Evolutionary conservation across 495 filamentous ascomycete genomes (phyloP), one percentile per base, ranked within the genome.

Genomic region (Xanthoparmelia taractica): DNA sequence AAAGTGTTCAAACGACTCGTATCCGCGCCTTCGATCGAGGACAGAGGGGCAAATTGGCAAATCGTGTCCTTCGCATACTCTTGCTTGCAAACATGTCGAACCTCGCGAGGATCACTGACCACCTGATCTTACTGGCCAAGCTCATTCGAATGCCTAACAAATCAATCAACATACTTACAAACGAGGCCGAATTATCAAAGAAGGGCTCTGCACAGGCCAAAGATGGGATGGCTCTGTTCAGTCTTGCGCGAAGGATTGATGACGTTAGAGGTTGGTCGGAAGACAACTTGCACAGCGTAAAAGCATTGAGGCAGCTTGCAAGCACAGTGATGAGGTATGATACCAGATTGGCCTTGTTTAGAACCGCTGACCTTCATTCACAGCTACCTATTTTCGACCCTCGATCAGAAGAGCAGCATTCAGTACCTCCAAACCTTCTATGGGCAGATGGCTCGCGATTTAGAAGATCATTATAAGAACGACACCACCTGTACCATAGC

Each of bases 371-470:
- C 38, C 48, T 8, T 29, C 18, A 33, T 54, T 54, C 20, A 23
- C 31, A 66, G 65, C n/a, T 59, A 63, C 34, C 31, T 66, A 5
- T 48, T 66, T 25, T 54, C 65, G 20, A 66, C 65, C 2, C 47
- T 63, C 31, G 55, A 63, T 18, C 41, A 55, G 25, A 12, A 29
- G 17, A 63, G 48, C 38, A 63, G 55, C 29, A 31, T 59, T 31
- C 43, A 48, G 18, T 59, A 63, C 47, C 65, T 66, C 18, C 43
- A 55, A n/a, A 7, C 29, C n/a, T 31, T 63, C 7, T 66, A 66
- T 13, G n/a, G 36, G 11, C 43, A 59, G 54, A 41, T 66, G 7
- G 15, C 33, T 15, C 20, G 36, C 29, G 6, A 13, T 41, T 55
- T 65, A 25, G 48, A 65, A 57, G 18, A 31, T 25, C 23, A 20